Evolutionary conservation across 2,329 filamentous ascomycete species (phyloP).

Genomic region (Penicillium janthinellum): DNA sequence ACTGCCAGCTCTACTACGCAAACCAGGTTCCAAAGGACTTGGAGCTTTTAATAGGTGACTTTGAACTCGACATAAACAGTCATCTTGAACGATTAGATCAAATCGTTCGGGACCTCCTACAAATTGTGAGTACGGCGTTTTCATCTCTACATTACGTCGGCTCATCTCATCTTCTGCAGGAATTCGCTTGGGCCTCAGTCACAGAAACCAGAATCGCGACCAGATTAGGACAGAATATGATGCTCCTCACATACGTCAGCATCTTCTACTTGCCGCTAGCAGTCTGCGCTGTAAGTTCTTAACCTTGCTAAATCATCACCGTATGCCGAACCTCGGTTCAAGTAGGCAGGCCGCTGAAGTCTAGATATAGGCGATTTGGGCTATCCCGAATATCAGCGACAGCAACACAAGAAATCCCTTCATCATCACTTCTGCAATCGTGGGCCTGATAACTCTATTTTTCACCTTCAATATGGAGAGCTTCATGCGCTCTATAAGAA

Average conservation of each 20-base stretch:
- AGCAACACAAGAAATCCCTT: not conserved
- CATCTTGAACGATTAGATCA: not conserved
- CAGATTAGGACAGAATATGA: not conserved
- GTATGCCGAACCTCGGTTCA: not conserved
- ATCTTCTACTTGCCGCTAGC: not conserved
- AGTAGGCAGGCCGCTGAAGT: not conserved
- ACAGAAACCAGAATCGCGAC: not conserved
- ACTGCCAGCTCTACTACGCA: too few species aligned
- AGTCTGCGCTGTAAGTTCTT: not conserved
- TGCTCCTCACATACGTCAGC: not conserved
- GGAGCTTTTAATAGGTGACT: too few species aligned
- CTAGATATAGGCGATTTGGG: not conserved
- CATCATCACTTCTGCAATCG: not conserved
- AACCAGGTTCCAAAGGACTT: too few species aligned
- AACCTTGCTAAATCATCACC: not conserved
- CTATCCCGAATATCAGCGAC: not conserved
- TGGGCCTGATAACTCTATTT: not conserved
- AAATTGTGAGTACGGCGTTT: not conserved
- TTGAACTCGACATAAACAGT: too few species aligned
- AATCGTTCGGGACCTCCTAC: not conserved
- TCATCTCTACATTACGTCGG: not conserved
- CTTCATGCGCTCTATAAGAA: not conserved
- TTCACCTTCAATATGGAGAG: not conserved
- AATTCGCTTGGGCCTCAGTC: not conserved
- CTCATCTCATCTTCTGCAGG: not conserved